Conservation (phyloP, 306 rosid genomes). For the Sophora flavescens region DNA sequence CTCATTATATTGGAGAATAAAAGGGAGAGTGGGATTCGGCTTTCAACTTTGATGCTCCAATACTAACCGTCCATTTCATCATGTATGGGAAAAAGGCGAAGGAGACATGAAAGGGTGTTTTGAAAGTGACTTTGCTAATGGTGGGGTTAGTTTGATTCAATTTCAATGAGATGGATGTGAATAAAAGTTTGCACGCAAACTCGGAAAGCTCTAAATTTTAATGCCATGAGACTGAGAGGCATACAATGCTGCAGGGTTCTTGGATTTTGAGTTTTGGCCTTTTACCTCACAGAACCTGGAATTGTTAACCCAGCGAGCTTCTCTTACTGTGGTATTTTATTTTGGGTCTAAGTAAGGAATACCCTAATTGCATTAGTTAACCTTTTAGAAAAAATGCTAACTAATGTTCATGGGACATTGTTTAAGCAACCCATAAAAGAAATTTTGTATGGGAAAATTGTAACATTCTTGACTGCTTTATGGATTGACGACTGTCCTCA, state of each 20-base stretch:
- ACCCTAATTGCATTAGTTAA: too few species aligned
- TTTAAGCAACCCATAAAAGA: too few species aligned
- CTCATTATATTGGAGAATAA: conserved; percentile 16
- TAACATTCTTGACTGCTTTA: too few species aligned
- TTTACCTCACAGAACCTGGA: conserved; percentile 42
- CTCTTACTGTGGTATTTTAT: too few species aligned
- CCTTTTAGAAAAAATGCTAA: too few species aligned
- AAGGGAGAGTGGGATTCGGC: conserved; percentile 34
- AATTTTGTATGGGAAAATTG: too few species aligned
- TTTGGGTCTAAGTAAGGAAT: too few species aligned
- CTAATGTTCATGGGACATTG: too few species aligned
- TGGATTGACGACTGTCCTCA: too few species aligned
- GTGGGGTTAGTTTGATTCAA: conserved; percentile 8
- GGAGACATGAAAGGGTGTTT: conserved; percentile 45
- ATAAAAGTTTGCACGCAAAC: conserved; percentile 40
- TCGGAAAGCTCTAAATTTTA: not conserved
- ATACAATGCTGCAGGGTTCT: conserved; percentile 27
- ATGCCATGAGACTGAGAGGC: not conserved
- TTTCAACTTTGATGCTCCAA: conserved; percentile 49
- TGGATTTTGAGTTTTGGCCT: conserved; percentile 49
- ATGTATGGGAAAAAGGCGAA: conserved; percentile 54
- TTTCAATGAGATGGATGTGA: conserved; percentile 36
- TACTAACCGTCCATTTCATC: conserved; percentile 49
- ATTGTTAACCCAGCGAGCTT: not conserved
- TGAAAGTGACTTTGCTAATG: conserved; percentile 51